A percentile compares a stretch with the other conserved stretches of the same genome.
phyloP scores from a whole-genome alignment of 495 filamentous ascomycete genomes.

The Xylaria castorea region DNA sequence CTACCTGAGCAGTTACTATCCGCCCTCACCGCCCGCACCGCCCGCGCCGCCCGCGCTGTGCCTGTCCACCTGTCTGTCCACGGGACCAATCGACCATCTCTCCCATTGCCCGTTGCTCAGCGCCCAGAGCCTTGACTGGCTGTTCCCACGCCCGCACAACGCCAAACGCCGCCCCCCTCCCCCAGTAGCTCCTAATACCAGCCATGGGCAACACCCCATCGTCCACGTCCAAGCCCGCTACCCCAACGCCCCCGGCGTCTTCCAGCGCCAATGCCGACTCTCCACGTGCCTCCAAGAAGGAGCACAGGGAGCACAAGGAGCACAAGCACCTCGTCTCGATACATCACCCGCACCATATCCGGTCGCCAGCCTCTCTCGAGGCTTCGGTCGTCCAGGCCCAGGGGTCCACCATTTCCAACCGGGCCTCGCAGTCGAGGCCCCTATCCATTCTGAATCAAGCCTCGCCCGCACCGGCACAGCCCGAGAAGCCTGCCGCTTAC shows the following conservation, averaged over 20 bases:
- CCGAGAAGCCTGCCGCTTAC: slow-evolving; percentile 26
- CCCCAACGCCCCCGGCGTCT: slow-evolving; percentile 43
- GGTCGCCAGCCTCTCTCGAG: slow-evolving; percentile 58
- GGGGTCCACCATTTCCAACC: slow-evolving; percentile 54
- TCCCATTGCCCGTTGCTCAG: slow-evolving; percentile 6
- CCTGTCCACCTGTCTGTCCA: slow-evolving; percentile 11
- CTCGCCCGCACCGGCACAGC: slow-evolving; percentile 40
- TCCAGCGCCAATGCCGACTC: slow-evolving; percentile 42
- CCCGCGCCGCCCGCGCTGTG: neutral
- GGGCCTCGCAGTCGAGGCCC: slow-evolving; percentile 46
- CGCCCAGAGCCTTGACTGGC: slow-evolving; percentile 5
- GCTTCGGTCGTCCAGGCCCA: slow-evolving; percentile 61
- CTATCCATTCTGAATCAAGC: slow-evolving; percentile 50
- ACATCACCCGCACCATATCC: slow-evolving; percentile 41
- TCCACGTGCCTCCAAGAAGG: slow-evolving; percentile 42
- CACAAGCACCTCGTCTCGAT: slow-evolving; percentile 43
- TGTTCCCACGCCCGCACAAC: slow-evolving; percentile 24
- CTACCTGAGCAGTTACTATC: slow-evolving; percentile 9
- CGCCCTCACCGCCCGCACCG: slow-evolving; percentile 27
- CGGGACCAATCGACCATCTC: slow-evolving; percentile 28
- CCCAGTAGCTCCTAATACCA: slow-evolving; percentile 27
- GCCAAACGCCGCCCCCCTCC: slow-evolving; percentile 28
- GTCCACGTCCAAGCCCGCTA: slow-evolving; percentile 42
- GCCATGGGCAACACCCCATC: slow-evolving; percentile 54
- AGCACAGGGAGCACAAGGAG: slow-evolving; percentile 34